Conservation (phyloP, 495 filamentous ascomycete species). For the Pseudoneurospora amorphoporcata region DNA sequence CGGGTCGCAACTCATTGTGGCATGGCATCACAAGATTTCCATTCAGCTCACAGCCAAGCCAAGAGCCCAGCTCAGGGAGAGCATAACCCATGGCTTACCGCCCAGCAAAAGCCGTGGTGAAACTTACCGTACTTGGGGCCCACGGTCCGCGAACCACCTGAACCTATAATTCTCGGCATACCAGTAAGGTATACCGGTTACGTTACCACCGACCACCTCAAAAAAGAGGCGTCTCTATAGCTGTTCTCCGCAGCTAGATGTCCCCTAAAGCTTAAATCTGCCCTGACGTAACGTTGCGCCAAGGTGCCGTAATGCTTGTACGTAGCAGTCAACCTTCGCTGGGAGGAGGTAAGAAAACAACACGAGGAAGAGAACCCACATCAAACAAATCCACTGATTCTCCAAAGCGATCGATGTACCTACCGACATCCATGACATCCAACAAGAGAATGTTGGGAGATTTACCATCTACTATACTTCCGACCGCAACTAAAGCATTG, state of each 20-base stretch:
- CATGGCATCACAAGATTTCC: neutral
- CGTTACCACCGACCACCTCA: constrained; percentile 11
- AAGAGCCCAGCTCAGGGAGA: neutral
- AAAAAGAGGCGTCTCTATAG: constrained; percentile 20
- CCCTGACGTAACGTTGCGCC: constrained; percentile 24
- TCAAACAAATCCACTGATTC: no score
- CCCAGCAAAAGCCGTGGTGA: neutral
- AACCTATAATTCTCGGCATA: neutral
- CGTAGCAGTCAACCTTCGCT: no score
- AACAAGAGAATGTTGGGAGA: neutral
- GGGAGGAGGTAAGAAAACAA: neutral
- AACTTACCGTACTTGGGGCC: neutral
- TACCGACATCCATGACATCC: neutral
- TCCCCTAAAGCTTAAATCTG: neutral
- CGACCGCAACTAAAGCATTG: neutral
- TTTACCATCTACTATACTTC: neutral
- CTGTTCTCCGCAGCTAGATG: neutral
- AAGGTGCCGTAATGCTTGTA: neutral
- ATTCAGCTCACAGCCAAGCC: neutral
- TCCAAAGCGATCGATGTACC: no score
- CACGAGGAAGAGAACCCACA: no score
- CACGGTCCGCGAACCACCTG: neutral
- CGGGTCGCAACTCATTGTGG: neutral
- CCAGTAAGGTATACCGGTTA: neutral
- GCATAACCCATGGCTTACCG: neutral